These are phyloP conservation scores for Oryza officinalis DNA, from an alignment of 176 grass and related monocot species.

Conservation along the genomic window DNA sequence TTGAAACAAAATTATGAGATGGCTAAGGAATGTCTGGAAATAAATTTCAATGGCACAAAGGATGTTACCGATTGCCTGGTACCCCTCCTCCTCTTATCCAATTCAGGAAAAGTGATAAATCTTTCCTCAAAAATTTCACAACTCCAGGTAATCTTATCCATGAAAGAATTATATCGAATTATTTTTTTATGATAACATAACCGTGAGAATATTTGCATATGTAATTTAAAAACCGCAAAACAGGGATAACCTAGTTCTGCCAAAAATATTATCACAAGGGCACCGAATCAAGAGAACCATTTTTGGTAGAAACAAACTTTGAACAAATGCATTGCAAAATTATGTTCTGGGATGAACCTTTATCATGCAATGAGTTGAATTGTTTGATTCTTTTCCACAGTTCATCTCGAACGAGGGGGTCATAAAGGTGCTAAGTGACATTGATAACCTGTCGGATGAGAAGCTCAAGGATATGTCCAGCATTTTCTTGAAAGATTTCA, in stretches of 20 bases:
- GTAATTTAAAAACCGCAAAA: neutral
- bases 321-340: neutral
- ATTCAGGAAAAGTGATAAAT: conserved; percentile 50
- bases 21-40: conserved; percentile 50
- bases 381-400: neutral
- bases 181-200: neutral
- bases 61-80: conserved; percentile 44
- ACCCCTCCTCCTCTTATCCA: conserved; percentile 49
- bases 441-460: conserved; percentile 28
- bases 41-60: conserved; percentile 56
- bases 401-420: conserved; percentile 30
- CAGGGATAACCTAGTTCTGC: neutral
- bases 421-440: conserved; percentile 23
- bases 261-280: too few species aligned
- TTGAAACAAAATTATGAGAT: conserved; percentile 43
- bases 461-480: neutral
- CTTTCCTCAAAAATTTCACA: conserved; percentile 42
- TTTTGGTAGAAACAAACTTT: neutral
- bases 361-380: neutral
- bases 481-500: conserved; percentile 31
- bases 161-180: neutral
- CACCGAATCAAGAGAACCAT: too few species aligned
- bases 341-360: neutral
- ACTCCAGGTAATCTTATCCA: conserved; percentile 33
- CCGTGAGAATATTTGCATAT: neutral